Conservation (phyloP, 2,329 filamentous ascomycete species). For the Penicillium sp. region DNA sequence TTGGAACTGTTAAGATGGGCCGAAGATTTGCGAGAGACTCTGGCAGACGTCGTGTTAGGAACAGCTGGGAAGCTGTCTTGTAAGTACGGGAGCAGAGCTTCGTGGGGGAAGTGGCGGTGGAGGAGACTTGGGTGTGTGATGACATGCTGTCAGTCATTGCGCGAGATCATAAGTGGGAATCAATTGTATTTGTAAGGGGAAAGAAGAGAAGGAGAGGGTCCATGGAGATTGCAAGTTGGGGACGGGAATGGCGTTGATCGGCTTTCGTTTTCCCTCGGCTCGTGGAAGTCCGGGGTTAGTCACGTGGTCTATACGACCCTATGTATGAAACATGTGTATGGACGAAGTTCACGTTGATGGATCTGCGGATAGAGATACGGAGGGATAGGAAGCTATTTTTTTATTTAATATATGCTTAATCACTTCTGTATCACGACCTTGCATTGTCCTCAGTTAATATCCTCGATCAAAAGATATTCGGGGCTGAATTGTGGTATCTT, state of each 20-base stretch:
- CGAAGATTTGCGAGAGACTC: conserved; percentile 85
- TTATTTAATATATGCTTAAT: no score
- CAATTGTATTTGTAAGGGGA: background rate
- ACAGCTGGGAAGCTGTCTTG: conserved; percentile 89
- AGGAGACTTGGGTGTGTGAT: conserved; percentile 59
- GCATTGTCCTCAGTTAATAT: no score
- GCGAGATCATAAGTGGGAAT: background rate
- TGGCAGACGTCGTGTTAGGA: conserved; percentile 87
- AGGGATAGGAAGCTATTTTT: no score
- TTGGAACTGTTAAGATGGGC: conserved; percentile 69
- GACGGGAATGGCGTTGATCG: conserved; percentile 16
- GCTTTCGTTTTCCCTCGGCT: conserved; percentile 38
- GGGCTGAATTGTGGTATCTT: no score
- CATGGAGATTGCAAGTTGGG: conserved; percentile 4
- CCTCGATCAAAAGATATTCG: no score
- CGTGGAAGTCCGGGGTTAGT: conserved; percentile 35
- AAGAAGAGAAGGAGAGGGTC: conserved; percentile 4
- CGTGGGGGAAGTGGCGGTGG: conserved; percentile 66
- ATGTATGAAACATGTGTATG: background rate
- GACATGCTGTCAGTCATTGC: conserved; percentile 38
- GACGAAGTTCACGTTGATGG: no score
- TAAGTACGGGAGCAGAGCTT: conserved; percentile 78
- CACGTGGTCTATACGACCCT: conserved; percentile 27
- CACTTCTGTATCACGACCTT: no score
- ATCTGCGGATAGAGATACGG: no score